Percentiles rank a stretch among this genome's conserved stretches.
Evolutionary conservation across 1,284 basidiomycete species (phyloP).

Genomic region (Veloboletus limbatus): DNA sequence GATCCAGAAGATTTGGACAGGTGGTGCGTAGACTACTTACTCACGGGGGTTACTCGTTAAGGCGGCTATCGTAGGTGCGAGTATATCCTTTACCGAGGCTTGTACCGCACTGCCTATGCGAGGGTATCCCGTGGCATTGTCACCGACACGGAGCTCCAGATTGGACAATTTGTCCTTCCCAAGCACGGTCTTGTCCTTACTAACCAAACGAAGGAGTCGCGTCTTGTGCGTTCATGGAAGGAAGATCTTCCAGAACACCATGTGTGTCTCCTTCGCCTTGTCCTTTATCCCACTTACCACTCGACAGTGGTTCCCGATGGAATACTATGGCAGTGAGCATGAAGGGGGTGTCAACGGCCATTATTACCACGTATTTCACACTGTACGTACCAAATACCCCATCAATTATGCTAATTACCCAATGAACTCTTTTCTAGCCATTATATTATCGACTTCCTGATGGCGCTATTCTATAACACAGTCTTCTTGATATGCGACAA

Average conservation of each 20-base stretch:
- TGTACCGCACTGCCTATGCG: conserved; percentile 78
- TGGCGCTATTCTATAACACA: conserved; percentile 43
- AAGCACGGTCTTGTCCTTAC: conserved; percentile 49
- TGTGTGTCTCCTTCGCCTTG: conserved; percentile 39
- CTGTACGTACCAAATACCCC: conserved; percentile 43
- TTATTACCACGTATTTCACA: conserved; percentile 73
- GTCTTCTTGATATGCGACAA: conserved; percentile 13
- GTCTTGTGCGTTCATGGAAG: conserved; percentile 68
- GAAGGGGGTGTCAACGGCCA: conserved; percentile 64
- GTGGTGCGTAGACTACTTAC: conserved; percentile 48
- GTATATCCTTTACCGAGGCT: conserved; percentile 81
- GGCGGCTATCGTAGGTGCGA: conserved; percentile 62
- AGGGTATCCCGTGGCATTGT: conserved; percentile 69
- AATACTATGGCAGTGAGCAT: conserved; percentile 56
- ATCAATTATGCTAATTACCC: neutral
- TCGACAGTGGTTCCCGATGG: conserved; percentile 70
- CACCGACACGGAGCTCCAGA: conserved; percentile 76
- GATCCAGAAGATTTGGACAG: conserved; percentile 68
- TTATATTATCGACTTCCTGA: conserved; percentile 66
- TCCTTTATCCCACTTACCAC: conserved; percentile 1
- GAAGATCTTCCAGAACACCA: conserved; percentile 62
- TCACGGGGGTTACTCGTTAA: neutral
- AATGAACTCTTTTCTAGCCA: conserved; percentile 42
- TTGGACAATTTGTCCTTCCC: conserved; percentile 79
- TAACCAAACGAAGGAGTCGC: conserved; percentile 59